Base-by-base conservation (phyloP, 805 yeast species). In the Saturnispora quitensis region DNA sequence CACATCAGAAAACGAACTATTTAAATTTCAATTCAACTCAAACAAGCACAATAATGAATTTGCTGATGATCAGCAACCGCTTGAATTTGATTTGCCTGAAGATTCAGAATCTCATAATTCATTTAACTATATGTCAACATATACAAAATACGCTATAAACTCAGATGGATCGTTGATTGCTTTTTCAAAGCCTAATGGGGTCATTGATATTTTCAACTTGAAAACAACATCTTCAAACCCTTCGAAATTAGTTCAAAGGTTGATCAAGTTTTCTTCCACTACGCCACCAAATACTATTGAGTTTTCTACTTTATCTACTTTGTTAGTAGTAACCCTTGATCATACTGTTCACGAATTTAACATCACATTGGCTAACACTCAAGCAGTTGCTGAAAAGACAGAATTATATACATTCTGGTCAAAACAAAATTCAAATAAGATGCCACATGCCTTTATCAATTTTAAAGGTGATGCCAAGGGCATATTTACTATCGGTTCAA, bases 381-480 rank as follows among this genome's bases (percentile, higher is more conserved):
- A 12, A 12, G 35, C 50, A 28, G 22, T 31, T 15, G 42, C 46
- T 24, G 50, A 51, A 31, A 47, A 47, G 13, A 51, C 52, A 24
- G 63, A 66, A 28, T 63, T 78, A 46, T 72, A 80, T 57, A 84
- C 96, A 0, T 62, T 74, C 9, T 91, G 98, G 99, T 84, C 95
- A 10, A 79, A 80, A 56, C 70, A 76, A 49, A 89, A 89, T 66
- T 76, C 88, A 17, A 93, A 86, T 49, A 73, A 77, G 52, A 67
- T 89, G 56, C 97, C 98, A 2, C 71, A 71, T 36, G 80, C 80
- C 55, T 81, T 85, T 55, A 62, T 74, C 17, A 64, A 71, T 2
- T 70, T 77, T 50, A 77, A 76, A 17, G 91, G 86, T 52, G 81
- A 84, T 59, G 82, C 95, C 51, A 74, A 78, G 53, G 97, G 96